These are phyloP conservation scores for Diaporthe sp. DNA, from an alignment of 2,329 filamentous ascomycete species.

Conservation along the genomic window DNA sequence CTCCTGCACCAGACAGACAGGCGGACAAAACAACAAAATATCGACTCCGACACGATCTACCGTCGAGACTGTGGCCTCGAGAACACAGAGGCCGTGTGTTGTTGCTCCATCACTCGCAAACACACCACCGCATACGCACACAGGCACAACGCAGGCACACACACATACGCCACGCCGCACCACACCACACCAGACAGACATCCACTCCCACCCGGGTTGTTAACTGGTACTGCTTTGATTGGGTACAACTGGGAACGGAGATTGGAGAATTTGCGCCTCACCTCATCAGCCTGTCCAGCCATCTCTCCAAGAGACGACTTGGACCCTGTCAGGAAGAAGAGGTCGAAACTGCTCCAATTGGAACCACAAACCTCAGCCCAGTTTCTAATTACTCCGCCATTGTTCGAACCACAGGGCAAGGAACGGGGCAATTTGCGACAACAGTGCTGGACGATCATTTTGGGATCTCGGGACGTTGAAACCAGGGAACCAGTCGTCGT, in stretches of 20 bases:
- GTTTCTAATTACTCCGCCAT: constrained; percentile 18
- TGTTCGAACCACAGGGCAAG: background rate
- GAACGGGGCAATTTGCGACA: constrained; percentile 10
- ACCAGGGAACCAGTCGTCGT: constrained; percentile 1
- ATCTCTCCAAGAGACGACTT: background rate
- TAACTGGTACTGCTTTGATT: constrained; percentile 2
- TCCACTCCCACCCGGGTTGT: background rate
- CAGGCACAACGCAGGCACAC: background rate
- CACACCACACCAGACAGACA: background rate
- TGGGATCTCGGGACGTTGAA: constrained; percentile 8
- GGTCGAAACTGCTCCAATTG: constrained; percentile 12
- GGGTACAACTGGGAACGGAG: constrained; percentile 19
- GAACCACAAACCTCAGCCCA: constrained; percentile 13
- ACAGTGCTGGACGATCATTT: constrained; percentile 23
- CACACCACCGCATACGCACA: background rate
- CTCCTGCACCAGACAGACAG: background rate
- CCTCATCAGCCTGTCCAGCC: background rate
- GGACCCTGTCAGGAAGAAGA: background rate
- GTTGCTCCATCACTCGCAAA: constrained; percentile 3
- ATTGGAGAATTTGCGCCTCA: constrained; percentile 3
- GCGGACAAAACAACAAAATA: constrained; percentile 2
- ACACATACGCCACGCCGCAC: background rate
- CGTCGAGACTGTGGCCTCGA: constrained; percentile 17
- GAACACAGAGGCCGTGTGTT: background rate
- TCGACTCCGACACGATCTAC: background rate